Conservation (phyloP, 805 yeast species). For the Jamesozyma gamospora region DNA sequence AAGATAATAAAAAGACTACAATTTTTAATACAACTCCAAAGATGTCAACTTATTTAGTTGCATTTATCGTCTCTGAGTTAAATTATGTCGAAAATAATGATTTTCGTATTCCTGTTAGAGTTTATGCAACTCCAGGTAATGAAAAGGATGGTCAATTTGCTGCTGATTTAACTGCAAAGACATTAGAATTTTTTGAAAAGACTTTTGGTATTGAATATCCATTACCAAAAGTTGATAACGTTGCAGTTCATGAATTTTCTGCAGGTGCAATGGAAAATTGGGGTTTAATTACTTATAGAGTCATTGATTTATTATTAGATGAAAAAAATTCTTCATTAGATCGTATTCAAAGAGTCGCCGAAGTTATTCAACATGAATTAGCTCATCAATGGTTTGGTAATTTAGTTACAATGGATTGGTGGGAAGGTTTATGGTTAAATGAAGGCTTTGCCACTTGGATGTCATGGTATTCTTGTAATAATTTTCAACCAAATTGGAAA, state of each 20-base stretch:
- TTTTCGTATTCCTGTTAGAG: constrained; percentile 43
- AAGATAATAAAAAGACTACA: constrained; percentile 35
- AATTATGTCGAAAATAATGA: constrained; percentile 44
- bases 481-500: constrained; percentile 73
- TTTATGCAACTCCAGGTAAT: constrained; percentile 47
- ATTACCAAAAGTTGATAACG: constrained; percentile 68
- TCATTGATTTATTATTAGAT: constrained; percentile 39
- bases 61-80: constrained; percentile 63
- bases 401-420: constrained; percentile 85
- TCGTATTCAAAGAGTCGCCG: constrained; percentile 50
- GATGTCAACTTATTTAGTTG: constrained; percentile 67
- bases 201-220: constrained; percentile 66
- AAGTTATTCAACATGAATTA: constrained; percentile 76
- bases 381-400: constrained; percentile 93
- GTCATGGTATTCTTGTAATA: constrained; percentile 42
- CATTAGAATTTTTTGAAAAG: constrained; percentile 55
- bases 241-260: constrained; percentile 63
- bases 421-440: constrained; percentile 86
- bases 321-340: constrained; percentile 38
- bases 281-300: constrained; percentile 68
- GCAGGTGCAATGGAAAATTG: constrained; percentile 91
- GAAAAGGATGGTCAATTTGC: constrained; percentile 55
- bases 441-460: constrained; percentile 90
- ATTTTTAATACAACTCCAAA: constrained; percentile 54
- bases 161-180: constrained; percentile 53